Evolutionary conservation across 352 stramenopile genomes (phyloP), one percentile per base, ranked within the genome.

Genomic region (Globisporangium radiosum): DNA sequence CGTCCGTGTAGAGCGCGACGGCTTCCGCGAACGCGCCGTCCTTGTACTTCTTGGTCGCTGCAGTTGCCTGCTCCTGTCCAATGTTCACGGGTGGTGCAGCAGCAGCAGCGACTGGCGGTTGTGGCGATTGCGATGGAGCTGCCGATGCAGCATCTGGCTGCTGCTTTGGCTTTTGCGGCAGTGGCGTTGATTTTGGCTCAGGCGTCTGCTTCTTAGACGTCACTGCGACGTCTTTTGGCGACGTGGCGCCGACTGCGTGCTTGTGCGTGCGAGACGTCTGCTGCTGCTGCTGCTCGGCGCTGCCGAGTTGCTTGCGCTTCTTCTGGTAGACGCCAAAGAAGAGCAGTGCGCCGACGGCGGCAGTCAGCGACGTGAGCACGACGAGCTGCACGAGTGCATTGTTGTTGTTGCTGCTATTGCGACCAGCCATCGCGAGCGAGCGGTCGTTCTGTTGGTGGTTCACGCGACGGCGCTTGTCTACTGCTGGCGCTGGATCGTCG

Each of bases 41-140:
- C 65, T 92, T 92, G 73, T 92, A 92, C 54, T 83, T 88, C 61
- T 82, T 86, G 37, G 83, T 92, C 10, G 81, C 83, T 33, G 76
- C 62, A 15, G 76, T 89, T 33, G 83, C 80, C 52, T 87, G 76
- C 44, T 86, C 66, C 63, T 92, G 78, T 0, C 78, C 80, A 2
- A 76, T 40, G 53, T 77, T 83, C 14, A 57, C 61, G 5, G 63
- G 52, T 5, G 61, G 42, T 4, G 58, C 43, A 1, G 57, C 19
- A 3, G 40, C n/a, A 17, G 54, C n/a, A 10, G 43, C 51, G 11
- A 58, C 43, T 9, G 59, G 43, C n/a, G 59, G 45, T 4, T 55
- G 33, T 56, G 73, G 59, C 19, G 55, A 54, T 0, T 60, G 55
- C 4, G 68, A 55, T 13, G 64, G 37, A 33, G 25, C 25, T 33